Evolutionary conservation across 495 filamentous ascomycete genomes (phyloP), one percentile per base, ranked within the genome.

Genomic region (Annulohypoxylon stygium): DNA sequence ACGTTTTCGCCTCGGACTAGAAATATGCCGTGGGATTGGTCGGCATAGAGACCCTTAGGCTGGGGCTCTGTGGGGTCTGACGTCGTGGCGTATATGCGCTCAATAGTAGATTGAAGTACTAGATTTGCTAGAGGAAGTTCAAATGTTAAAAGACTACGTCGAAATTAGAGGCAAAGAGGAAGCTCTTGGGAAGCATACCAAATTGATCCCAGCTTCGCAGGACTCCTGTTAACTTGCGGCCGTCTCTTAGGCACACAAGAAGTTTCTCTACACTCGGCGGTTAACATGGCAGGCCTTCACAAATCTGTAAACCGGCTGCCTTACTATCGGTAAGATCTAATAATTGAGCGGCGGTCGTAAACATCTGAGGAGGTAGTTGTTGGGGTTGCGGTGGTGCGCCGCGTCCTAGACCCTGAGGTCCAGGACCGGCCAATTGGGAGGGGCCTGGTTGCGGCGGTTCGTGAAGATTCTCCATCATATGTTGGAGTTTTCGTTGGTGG

Each of bases 141-240:
- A 7, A 34, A 70, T 61, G 60, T 61, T 10, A 75, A 61, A 39
- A 20, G 26, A 60, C 3, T 1, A 30, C 3, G 30, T 30, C 30
- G 30, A 30, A 30, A 30, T 3, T 30, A 30, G 30, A 30, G 30
- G 5, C 30, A 30, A 30, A 30, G 34, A 41, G 59, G 41, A n/a
- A 11, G 54, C 30, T 37, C 48, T 43, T 61, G 70, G 59, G 50
- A 55, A 58, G 73, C 86, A 74, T 90, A 96, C 94, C 94, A 78
- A 97, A 98, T 80, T 99, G 96, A 82, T 99, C 96, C 95, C 97
- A 99, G 77, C 93, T 97, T 73, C 96, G 86, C 75, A 99, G 82
- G 10, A 98, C 93, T 18, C 96, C 96, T 59, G 96, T 93, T 69
- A 97, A 84, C 82, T 97, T 98, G 67, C 95, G 88, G 41, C 97